Base-by-base conservation (phyloP, 1,284 basidiomycete genomes). In the Golubevia pallescens region DNA sequence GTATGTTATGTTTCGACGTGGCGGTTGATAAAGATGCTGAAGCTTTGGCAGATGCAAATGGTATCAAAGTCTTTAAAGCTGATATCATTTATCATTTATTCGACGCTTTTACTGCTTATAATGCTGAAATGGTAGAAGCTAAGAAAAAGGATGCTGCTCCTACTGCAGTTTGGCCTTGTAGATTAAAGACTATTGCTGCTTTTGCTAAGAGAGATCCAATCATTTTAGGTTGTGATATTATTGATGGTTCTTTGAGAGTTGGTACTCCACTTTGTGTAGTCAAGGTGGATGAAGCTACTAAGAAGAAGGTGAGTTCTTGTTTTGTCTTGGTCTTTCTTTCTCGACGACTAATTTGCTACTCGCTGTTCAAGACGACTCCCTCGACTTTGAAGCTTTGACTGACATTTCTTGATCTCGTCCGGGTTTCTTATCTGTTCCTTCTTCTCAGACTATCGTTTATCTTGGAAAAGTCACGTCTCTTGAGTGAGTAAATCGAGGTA, bases 81-180 rank as follows among this genome's bases (percentile, higher is more conserved):
- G 73, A 73, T 66, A 85, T 83, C 67, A 85, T 85, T 64, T 85
- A 85, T 70, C 80, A 85, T 59, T 71, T 85, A 24, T 81, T 84
- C 56, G 82, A 84, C 69, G 76, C 71, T 62, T 85, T 83, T 57
- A 79, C 74, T 62, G 80, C 74, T 59, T 83, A 83, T 67, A 75
- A 76, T 64, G 69, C 76, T 28, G 75, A 84, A 63, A 69, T 85
- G 24, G 69, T 78, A 66, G 82, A 80, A 53, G 69, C 61, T 60
- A 78, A 80, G 71, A 75, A 78, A 67, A 70, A 73, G 55, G 81
- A 79, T 54, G 81, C 79, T 10, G 73, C 78, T 2, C 65, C 69
- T 2, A 78, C 75, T 1, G 81, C 82, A 10, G 81, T 85, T 16
- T 85, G 82, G 82, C 82, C 82, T 1, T 81, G 79, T 59, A 75